Percentiles rank a stretch among this genome's conserved stretches.
Conservation (phyloP, 306 rosid genomes). For the Coriaria nepalensis region DNA sequence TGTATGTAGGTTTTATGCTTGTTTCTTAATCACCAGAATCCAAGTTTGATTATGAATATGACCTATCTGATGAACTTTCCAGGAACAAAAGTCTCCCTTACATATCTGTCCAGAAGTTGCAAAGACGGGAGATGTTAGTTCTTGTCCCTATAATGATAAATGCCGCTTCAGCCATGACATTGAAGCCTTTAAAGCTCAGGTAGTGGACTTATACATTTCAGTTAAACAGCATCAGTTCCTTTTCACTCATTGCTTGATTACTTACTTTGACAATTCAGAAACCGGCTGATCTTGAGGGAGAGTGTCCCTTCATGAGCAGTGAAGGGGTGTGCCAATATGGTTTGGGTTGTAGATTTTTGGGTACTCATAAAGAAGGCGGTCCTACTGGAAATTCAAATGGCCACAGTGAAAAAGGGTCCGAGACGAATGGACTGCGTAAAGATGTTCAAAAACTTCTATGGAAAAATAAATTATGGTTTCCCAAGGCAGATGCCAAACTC, state of each 20-base stretch:
- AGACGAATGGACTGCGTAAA: slow-evolving; percentile 67
- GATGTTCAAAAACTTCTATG: slow-evolving; percentile 77
- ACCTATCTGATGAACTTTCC: slow-evolving; percentile 10
- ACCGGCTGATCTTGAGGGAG: slow-evolving; percentile 65
- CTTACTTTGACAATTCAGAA: slow-evolving; percentile 38
- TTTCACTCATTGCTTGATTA: neutral
- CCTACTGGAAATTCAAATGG: slow-evolving; percentile 17
- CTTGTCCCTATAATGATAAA: slow-evolving; percentile 56
- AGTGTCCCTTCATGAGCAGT: slow-evolving; percentile 52
- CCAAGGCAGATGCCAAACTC: slow-evolving; percentile 70
- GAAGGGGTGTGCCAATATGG: slow-evolving; percentile 66
- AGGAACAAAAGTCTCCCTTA: slow-evolving; percentile 53
- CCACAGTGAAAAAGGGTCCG: slow-evolving; percentile 33
- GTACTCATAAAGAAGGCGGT: slow-evolving; percentile 40
- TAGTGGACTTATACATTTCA: no score
- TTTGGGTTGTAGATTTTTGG: slow-evolving; percentile 60
- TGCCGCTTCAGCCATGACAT: slow-evolving; percentile 87
- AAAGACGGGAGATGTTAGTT: slow-evolving; percentile 54
- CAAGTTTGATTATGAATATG: no score
- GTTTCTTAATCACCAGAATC: no score
- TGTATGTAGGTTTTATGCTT: no score
- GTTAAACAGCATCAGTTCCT: no score
- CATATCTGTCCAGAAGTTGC: slow-evolving; percentile 61
- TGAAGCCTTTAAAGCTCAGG: slow-evolving; percentile 69
- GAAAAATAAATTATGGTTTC: slow-evolving; percentile 69